A percentile compares a stretch with the other conserved stretches of the same genome.
Conservation (phyloP, 805 yeast species). For the Ogataea paraovalis region DNA sequence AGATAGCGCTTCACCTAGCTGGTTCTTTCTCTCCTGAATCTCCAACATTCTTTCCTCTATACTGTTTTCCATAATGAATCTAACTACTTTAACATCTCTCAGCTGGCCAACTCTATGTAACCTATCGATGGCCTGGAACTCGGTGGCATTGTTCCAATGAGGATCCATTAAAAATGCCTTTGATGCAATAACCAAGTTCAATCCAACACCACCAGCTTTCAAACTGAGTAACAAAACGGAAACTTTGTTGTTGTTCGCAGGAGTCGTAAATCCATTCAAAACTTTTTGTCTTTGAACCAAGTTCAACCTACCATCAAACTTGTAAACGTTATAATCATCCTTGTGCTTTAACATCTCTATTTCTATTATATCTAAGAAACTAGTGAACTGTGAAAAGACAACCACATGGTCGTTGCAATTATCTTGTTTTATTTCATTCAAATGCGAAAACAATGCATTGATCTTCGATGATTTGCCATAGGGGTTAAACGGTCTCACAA, state of each 20-base stretch:
- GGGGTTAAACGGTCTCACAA: slow-evolving; percentile 42
- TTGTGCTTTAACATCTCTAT: slow-evolving; percentile 45
- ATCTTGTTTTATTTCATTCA: slow-evolving; percentile 49
- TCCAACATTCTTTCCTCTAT: slow-evolving; percentile 86
- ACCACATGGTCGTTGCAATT: slow-evolving; percentile 70
- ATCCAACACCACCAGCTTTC: slow-evolving; percentile 94
- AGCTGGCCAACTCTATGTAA: slow-evolving; percentile 88
- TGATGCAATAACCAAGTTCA: slow-evolving; percentile 81
- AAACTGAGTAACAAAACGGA: slow-evolving; percentile 63
- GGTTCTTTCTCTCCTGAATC: slow-evolving; percentile 81
- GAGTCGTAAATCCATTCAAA: slow-evolving; percentile 47
- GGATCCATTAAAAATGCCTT: slow-evolving; percentile 91
- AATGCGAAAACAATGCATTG: slow-evolving; percentile 59
- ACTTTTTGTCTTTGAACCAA: slow-evolving; percentile 62
- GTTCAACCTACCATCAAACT: slow-evolving; percentile 80
- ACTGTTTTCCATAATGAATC: slow-evolving; percentile 79
- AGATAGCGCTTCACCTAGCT: slow-evolving; percentile 75
- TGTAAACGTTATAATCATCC: slow-evolving; percentile 50
- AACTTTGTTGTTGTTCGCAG: slow-evolving; percentile 23
- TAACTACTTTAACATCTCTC: slow-evolving; percentile 62
- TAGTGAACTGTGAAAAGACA: slow-evolving; percentile 87
- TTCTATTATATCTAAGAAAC: slow-evolving; percentile 73
- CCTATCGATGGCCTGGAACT: slow-evolving; percentile 88
- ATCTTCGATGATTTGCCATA: slow-evolving; percentile 66
- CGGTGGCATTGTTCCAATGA: slow-evolving; percentile 94